Conservation (phyloP, 78 protist species). For the Kipferlia bialata region DNA sequence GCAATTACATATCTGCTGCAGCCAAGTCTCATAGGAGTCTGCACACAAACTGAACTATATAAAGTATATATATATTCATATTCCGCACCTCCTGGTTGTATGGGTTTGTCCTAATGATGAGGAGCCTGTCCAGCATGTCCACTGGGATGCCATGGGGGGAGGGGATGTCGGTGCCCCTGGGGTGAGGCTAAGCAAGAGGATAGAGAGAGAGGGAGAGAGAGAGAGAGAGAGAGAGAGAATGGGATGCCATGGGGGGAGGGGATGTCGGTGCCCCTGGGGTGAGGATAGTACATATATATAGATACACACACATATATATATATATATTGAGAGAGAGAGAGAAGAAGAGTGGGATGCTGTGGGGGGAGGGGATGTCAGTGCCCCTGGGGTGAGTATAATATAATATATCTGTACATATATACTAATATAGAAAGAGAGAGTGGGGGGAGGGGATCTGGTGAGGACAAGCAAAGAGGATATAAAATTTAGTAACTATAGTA, state of each 20-base stretch:
- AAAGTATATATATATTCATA: conserved; percentile 33
- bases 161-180: conserved; percentile 82
- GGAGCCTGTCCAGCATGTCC: conserved; percentile 61
- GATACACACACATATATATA: no score
- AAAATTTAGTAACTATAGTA: not conserved
- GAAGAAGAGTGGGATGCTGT: conserved; percentile 98
- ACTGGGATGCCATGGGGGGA: conserved; percentile 98
- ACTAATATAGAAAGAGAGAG: no score
- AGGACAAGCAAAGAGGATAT: no score
- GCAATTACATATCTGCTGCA: no score
- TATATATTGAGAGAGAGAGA: conserved; percentile 9
- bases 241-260: conserved; percentile 96
- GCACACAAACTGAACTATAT: not conserved
- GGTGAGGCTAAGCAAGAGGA: no score
- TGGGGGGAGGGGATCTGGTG: not conserved
- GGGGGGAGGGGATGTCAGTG: conserved; percentile 82
- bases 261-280: conserved; percentile 91
- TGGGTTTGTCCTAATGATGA: conserved; percentile 86
- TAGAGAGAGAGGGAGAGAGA: no score
- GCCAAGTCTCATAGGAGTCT: no score
- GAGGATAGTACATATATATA: no score
- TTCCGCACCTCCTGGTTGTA: conserved; percentile 59
- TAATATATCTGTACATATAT: no score
- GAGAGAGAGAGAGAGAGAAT: conserved; percentile 18
- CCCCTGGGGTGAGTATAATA: no score